phyloP scores from a whole-genome alignment of 2,329 filamentous ascomycete species.

The Didymellaceae sp. region DNA sequence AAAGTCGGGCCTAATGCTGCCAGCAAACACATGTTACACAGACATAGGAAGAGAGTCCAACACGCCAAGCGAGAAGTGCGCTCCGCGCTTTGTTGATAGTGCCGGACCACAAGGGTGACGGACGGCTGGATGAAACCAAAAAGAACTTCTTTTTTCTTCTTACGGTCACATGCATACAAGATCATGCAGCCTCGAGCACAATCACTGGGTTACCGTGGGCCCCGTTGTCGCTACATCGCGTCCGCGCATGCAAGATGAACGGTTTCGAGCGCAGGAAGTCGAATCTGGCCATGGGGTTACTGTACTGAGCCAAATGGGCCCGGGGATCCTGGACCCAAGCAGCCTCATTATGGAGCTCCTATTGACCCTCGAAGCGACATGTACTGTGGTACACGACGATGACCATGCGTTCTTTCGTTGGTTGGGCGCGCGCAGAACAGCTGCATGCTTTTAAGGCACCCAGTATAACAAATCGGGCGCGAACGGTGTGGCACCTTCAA shows the following conservation, averaged over 20 bases:
- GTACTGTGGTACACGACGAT: neutral
- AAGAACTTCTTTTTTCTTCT: neutral
- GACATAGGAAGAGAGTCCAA: neutral
- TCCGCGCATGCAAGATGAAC: neutral
- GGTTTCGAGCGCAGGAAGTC: neutral
- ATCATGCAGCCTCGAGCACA: constrained; percentile 1
- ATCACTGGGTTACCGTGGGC: constrained; percentile 4
- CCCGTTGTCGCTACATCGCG: neutral
- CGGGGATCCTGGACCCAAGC: neutral
- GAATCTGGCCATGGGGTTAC: neutral
- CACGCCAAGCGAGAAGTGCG: neutral
- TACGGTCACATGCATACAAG: neutral
- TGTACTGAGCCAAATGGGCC: neutral
- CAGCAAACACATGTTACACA: neutral
- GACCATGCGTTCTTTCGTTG: neutral
- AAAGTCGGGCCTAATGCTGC: neutral
- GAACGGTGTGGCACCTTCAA: neutral
- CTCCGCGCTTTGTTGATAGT: neutral
- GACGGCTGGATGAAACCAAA: too few relatives aligned
- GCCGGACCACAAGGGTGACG: neutral
- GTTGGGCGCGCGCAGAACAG: neutral
- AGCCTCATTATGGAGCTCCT: neutral
- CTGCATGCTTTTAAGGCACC: neutral
- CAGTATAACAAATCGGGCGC: neutral
- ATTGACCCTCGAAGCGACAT: neutral